Percentiles rank a stretch among this genome's conserved stretches.
Conservation (phyloP, 129 eudicot species). For the Artemisia argyi region DNA sequence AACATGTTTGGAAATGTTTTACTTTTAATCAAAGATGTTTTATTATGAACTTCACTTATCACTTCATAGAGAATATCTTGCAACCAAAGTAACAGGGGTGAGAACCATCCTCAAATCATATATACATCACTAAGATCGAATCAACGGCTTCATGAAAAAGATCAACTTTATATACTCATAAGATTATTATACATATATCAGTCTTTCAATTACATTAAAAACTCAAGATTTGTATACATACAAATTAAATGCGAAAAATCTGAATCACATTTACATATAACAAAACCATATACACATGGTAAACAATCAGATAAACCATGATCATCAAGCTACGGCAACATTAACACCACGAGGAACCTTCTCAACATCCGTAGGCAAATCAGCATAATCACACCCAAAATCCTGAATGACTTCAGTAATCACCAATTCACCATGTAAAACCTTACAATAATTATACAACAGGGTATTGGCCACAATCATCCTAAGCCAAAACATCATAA, state of each 20-base stretch:
- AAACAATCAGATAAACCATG: conserved; percentile 5
- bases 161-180: too few species aligned
- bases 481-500: conserved; percentile 51
- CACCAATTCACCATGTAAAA: conserved; percentile 60
- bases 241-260: neutral
- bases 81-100: too few species aligned
- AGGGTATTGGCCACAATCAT: conserved; percentile 45
- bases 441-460: conserved; percentile 75
- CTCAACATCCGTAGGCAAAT: conserved; percentile 64
- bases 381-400: conserved; percentile 47
- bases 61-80: too few species aligned
- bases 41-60: too few species aligned
- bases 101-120: too few species aligned
- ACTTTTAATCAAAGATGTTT: too few species aligned
- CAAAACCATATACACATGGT: too few species aligned
- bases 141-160: too few species aligned
- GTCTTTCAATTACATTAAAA: neutral
- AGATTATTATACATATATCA: too few species aligned
- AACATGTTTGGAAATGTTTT: too few species aligned
- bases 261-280: neutral
- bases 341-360: conserved; percentile 27
- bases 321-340: conserved; percentile 28
- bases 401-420: too few species aligned
- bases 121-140: too few species aligned
- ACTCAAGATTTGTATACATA: neutral